Evolutionary conservation across 192 early-diverging fungal genomes (phyloP).

Genomic region (Linnemannia zychae): DNA sequence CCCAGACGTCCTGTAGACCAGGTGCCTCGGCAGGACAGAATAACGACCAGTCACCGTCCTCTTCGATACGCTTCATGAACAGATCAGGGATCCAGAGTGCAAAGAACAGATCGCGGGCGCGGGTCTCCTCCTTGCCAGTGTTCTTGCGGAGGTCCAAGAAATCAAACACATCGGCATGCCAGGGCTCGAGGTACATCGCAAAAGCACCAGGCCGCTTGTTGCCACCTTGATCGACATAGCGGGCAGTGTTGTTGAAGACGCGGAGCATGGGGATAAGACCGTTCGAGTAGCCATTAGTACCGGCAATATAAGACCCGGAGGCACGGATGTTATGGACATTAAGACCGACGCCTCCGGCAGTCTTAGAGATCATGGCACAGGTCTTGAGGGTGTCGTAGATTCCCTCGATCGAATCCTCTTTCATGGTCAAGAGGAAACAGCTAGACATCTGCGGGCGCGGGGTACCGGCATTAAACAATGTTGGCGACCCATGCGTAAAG

Average conservation of each 20-base stretch:
- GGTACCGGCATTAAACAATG: slow-evolving; percentile 99
- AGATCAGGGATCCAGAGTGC: slow-evolving; percentile 97
- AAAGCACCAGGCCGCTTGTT: slow-evolving; percentile 97
- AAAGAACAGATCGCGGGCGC: slow-evolving; percentile 97
- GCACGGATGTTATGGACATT: slow-evolving; percentile 96
- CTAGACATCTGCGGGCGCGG: slow-evolving; percentile 95
- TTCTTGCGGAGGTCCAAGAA: slow-evolving; percentile 98
- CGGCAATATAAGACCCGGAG: slow-evolving; percentile 95
- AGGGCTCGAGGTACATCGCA: slow-evolving; percentile 99
- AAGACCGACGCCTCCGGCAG: slow-evolving; percentile 96
- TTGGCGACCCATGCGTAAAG: slow-evolving; percentile 98
- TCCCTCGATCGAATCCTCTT: slow-evolving; percentile 95
- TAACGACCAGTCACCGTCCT: slow-evolving; percentile 92
- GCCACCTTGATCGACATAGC: slow-evolving; percentile 97
- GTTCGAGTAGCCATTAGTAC: slow-evolving; percentile 96
- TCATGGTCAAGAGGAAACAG: slow-evolving; percentile 94
- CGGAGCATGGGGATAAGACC: slow-evolving; percentile 97
- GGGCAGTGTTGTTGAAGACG: slow-evolving; percentile 97
- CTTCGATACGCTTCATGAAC: slow-evolving; percentile 97
- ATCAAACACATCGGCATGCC: slow-evolving; percentile 98
- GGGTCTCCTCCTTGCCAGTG: slow-evolving; percentile 96
- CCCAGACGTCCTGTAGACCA: slow-evolving; percentile 92
- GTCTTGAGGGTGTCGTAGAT: slow-evolving; percentile 97
- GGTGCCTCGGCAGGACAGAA: slow-evolving; percentile 97
- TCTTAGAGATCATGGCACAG: slow-evolving; percentile 96